Percentiles rank a stretch among this genome's conserved stretches.
These are phyloP conservation scores for Heliosperma pusillum DNA, from an alignment of 148 eudicot genomes.

Conservation along the genomic window DNA sequence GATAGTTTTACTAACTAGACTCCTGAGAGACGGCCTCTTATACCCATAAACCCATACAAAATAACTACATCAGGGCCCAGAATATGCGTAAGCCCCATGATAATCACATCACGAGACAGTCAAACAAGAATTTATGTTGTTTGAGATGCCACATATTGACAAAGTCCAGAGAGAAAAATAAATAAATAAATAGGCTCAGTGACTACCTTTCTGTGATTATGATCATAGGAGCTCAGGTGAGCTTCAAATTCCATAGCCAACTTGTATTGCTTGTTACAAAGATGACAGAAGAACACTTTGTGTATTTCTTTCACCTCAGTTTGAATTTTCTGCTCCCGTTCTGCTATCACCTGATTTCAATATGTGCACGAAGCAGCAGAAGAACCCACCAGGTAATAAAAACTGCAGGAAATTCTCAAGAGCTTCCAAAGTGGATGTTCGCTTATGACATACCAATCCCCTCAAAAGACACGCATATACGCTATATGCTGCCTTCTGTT, in stretches of 20 bases:
- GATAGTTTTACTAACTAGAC: neutral
- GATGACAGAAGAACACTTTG: conserved; percentile 83
- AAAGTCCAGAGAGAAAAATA: neutral
- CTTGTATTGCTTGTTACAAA: conserved; percentile 96
- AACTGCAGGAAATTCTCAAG: conserved; percentile 98
- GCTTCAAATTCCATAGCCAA: conserved; percentile 97
- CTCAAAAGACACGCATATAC: conserved; percentile 90
- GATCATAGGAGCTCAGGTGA: conserved; percentile 95
- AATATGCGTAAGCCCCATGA: neutral
- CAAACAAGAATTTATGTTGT: neutral
- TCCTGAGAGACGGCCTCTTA: neutral
- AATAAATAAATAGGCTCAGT: neutral
- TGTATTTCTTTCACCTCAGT: conserved; percentile 95
- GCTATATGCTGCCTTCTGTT: conserved; percentile 94
- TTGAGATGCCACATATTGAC: neutral
- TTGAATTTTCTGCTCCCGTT: conserved; percentile 97
- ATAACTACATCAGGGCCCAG: neutral
- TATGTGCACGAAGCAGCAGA: conserved; percentile 98
- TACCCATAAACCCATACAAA: neutral
- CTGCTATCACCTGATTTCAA: conserved; percentile 98
- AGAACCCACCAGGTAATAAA: conserved; percentile 99
- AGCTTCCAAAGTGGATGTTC: conserved; percentile 88
- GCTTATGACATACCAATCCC: conserved; percentile 83
- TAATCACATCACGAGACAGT: neutral
- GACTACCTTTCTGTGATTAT: conserved; percentile 91